Conservation (phyloP, 1,139 yeast genomes). For the Meyerozyma elateridarum region DNA sequence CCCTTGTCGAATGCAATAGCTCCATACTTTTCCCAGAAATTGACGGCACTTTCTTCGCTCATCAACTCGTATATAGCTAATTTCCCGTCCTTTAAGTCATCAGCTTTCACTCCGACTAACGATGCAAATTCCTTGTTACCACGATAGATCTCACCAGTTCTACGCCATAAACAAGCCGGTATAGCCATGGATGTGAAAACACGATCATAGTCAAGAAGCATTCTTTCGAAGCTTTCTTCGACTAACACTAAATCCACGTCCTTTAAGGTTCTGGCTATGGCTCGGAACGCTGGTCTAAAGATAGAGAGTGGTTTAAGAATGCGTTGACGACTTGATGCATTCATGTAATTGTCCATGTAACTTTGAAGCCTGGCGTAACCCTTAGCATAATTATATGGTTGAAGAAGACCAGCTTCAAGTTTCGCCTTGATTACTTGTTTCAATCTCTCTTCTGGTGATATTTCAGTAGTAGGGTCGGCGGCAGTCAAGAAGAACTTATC, state of each 20-base stretch:
- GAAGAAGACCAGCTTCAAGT: constrained; percentile 85
- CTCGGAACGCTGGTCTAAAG: constrained; percentile 90
- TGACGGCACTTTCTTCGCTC: constrained; percentile 97
- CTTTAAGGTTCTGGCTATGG: constrained; percentile 84
- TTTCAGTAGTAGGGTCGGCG: constrained; percentile 94
- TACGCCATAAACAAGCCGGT: constrained; percentile 96
- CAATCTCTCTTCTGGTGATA: constrained; percentile 89
- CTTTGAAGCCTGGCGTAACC: constrained; percentile 88
- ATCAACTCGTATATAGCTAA: constrained; percentile 88
- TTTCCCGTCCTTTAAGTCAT: constrained; percentile 88
- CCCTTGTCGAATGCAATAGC: constrained; percentile 95
- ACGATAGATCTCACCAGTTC: constrained; percentile 94
- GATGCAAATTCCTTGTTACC: constrained; percentile 97
- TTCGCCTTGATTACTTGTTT: constrained; percentile 96
- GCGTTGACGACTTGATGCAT: constrained; percentile 77
- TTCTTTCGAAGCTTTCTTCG: constrained; percentile 91
- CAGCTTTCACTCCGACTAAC: constrained; percentile 86
- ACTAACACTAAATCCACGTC: constrained; percentile 91
- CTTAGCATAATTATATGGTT: constrained; percentile 90
- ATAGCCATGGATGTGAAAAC: constrained; percentile 97
- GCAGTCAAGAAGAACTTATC: constrained; percentile 95
- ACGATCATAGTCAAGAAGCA: constrained; percentile 89
- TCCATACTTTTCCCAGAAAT: constrained; percentile 97
- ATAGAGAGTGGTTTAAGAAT: constrained; percentile 81
- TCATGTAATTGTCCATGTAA: constrained; percentile 94